Evolutionary conservation across 345 rosid genomes (phyloP).

Genomic region (Melastoma malabathricum): DNA sequence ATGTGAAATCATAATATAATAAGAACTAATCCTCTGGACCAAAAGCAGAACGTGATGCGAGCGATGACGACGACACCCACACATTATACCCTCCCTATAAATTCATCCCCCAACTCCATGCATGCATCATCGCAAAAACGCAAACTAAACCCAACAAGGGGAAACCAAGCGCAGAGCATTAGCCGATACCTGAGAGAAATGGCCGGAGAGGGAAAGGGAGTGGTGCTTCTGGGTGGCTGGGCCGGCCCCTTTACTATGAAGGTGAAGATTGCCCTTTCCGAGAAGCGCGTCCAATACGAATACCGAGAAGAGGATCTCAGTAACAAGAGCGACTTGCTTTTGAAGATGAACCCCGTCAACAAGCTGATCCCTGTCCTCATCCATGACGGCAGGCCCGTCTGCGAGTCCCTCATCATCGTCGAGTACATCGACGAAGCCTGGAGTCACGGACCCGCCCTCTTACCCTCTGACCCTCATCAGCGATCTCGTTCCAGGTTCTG

Average conservation of each 20-base stretch:
- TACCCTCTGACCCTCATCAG: slow-evolving; percentile 15
- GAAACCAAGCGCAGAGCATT: too few species aligned
- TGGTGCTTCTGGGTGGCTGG: slow-evolving; percentile 15
- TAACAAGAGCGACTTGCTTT: slow-evolving; percentile 15
- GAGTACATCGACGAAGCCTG: slow-evolving; percentile 16
- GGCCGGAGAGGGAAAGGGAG: slow-evolving; percentile 8
- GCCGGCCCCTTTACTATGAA: slow-evolving; percentile 18
- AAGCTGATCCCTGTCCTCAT: slow-evolving; percentile 21
- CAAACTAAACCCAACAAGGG: too few species aligned
- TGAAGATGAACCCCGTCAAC: slow-evolving; percentile 16
- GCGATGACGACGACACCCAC: too few species aligned
- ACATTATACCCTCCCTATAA: too few species aligned
- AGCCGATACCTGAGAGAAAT: neutral
- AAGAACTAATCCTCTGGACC: too few species aligned
- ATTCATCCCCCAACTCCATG: too few species aligned
- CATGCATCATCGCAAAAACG: too few species aligned
- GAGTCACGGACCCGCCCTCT: slow-evolving; percentile 7
- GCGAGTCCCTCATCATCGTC: slow-evolving; percentile 12
- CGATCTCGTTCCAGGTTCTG: slow-evolving; percentile 19
- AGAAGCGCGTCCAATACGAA: slow-evolving; percentile 15
- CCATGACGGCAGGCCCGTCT: slow-evolving; percentile 12
- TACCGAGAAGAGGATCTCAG: slow-evolving; percentile 11
- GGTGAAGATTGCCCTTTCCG: slow-evolving; percentile 16
- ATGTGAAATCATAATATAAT: too few species aligned
- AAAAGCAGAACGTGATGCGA: too few species aligned